Evolutionary conservation across 768 basidiomycete species (phyloP), one percentile per base, ranked within the genome.

Genomic region (Russula earlei): DNA sequence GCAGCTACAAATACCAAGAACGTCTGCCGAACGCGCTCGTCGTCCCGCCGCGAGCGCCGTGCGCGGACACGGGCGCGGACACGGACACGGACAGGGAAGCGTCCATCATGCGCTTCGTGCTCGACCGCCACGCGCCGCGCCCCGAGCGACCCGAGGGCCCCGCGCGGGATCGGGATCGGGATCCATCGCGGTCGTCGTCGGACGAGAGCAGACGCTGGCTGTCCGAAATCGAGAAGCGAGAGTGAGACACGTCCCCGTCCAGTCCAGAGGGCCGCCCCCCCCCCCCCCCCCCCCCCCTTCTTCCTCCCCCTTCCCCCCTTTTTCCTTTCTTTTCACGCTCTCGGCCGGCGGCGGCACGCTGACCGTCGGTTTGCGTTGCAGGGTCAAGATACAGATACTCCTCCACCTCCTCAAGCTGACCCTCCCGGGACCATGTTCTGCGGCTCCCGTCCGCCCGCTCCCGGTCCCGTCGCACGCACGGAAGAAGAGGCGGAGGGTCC

Each of bases 301-400:
- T n/a, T n/a, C n/a, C n/a, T n/a, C n/a, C n/a, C n/a, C n/a, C n/a
- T n/a, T n/a, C n/a, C n/a, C n/a, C n/a, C n/a, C n/a, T n/a, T n/a
- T n/a, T n/a, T n/a, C n/a, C n/a, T n/a, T n/a, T n/a, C n/a, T n/a
- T n/a, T n/a, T n/a, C n/a, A n/a, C n/a, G n/a, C n/a, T n/a, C n/a
- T n/a, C n/a, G n/a, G n/a, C n/a, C n/a, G n/a, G n/a, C n/a, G n/a
- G n/a, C n/a, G n/a, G n/a, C n/a, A n/a, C n/a, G n/a, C n/a, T n/a
- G n/a, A n/a, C n/a, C n/a, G n/a, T n/a, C n/a, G n/a, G n/a, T n/a
- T n/a, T n/a, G n/a, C n/a, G n/a, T 22, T n/a, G 31, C 60, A 91
- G 88, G 68, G 78, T 83, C 8, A 81, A 82, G 67, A 78, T 91
- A 20, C 88, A 91, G 66, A 83, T 89, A 45, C 72, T 90, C 1